Evolutionary conservation across 1,284 basidiomycete species (phyloP).

Genomic region (Acaromyces ingoldii): DNA sequence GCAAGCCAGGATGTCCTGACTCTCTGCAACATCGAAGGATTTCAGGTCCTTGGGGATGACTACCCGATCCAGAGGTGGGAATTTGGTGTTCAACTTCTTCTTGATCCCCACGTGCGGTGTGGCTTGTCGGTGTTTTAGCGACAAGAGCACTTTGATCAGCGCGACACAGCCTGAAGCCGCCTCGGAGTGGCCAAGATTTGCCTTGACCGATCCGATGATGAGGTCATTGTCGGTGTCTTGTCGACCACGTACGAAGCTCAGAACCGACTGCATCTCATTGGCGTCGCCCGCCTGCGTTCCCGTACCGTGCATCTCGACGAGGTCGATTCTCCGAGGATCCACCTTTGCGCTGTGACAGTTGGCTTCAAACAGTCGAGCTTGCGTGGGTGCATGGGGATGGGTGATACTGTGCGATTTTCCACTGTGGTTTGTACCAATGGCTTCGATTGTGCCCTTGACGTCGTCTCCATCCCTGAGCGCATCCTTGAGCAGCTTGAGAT

Average conservation of each 20-base stretch:
- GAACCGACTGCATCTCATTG: neutral
- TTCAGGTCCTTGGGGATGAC: no score
- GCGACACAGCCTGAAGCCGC: neutral
- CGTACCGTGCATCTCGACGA: slow-evolving; percentile 1
- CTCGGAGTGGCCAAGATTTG: slow-evolving; percentile 4
- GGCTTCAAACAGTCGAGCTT: neutral
- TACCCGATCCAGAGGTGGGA: no score
- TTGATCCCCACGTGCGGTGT: no score
- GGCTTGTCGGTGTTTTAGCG: no score
- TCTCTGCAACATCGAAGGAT: no score
- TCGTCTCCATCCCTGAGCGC: neutral
- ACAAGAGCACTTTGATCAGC: slow-evolving; percentile 1
- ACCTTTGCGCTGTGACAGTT: neutral
- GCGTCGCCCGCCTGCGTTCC: slow-evolving; percentile 2
- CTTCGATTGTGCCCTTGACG: neutral
- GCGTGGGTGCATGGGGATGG: neutral
- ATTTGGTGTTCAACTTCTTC: no score
- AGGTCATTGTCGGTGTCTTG: neutral
- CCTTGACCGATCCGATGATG: neutral
- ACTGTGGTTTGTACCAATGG: neutral
- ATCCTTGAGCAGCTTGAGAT: neutral
- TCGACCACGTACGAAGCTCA: neutral
- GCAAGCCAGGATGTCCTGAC: no score
- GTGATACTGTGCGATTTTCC: neutral
- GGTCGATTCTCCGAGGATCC: neutral